A percentile compares a stretch with the other conserved stretches of the same genome.
These are phyloP conservation scores for Leptographium wingfieldii DNA, from an alignment of 2,329 filamentous ascomycete species.

Conservation along the genomic window DNA sequence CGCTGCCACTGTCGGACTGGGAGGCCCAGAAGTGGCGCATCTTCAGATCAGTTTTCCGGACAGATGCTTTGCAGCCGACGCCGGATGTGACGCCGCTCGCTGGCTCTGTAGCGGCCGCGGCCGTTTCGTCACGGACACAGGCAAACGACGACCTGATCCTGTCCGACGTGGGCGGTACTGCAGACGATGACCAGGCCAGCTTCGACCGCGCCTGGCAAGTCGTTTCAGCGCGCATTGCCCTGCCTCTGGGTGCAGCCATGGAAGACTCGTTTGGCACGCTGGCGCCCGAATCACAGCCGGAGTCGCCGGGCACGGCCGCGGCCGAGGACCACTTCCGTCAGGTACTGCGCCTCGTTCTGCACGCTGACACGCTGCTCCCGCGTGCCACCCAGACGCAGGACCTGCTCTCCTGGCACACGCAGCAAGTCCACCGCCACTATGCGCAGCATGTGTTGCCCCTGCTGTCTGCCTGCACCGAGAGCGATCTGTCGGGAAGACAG, in stretches of 20 bases:
- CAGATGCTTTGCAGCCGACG: slow-evolving; percentile 35
- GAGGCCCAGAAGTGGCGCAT: slow-evolving; percentile 34
- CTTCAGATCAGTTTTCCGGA: slow-evolving; percentile 44
- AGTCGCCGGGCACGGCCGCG: slow-evolving; percentile 22
- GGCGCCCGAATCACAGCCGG: slow-evolving; percentile 24
- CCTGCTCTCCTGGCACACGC: slow-evolving; percentile 46
- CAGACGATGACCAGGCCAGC: slow-evolving; percentile 33
- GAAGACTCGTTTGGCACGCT: slow-evolving; percentile 42
- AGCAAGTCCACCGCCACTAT: slow-evolving; percentile 49
- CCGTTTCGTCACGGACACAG: background rate
- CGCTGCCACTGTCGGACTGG: slow-evolving; percentile 24
- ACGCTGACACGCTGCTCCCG: slow-evolving; percentile 33
- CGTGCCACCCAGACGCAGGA: slow-evolving; percentile 40
- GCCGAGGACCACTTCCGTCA: slow-evolving; percentile 33
- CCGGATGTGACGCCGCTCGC: slow-evolving; percentile 17
- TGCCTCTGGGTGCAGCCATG: slow-evolving; percentile 41
- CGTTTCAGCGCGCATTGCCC: slow-evolving; percentile 43
- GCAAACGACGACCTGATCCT: slow-evolving; percentile 9
- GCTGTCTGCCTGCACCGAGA: slow-evolving; percentile 30
- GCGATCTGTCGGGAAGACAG: background rate
- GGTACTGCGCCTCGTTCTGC: slow-evolving; percentile 40
- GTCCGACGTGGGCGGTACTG: slow-evolving; percentile 5
- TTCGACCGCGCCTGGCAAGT: slow-evolving; percentile 52
- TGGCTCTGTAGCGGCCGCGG: slow-evolving; percentile 11
- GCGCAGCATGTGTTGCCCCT: slow-evolving; percentile 45